These are phyloP conservation scores for Micromonas commoda DNA, from an alignment of 139 green algal genomes.

Conservation along the genomic window DNA sequence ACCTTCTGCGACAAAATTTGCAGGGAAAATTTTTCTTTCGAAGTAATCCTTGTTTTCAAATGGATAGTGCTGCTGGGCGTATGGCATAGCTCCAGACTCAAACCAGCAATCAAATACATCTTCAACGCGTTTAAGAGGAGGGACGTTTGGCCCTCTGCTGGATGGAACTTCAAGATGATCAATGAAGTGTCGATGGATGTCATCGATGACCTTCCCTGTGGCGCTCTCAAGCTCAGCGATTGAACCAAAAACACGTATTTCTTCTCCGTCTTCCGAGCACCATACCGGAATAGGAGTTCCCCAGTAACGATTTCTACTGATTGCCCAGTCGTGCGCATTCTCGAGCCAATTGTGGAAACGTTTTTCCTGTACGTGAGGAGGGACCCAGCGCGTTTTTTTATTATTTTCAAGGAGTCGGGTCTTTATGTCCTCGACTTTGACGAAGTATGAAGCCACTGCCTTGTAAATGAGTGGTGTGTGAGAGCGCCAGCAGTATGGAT, in stretches of 20 bases:
- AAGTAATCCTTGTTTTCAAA: slow-evolving; percentile 97
- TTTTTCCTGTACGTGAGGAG: slow-evolving; percentile 87
- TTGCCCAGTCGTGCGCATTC: slow-evolving; percentile 86
- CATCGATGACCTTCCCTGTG: slow-evolving; percentile 74
- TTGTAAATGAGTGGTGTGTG: slow-evolving; percentile 74
- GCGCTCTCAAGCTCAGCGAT: slow-evolving; percentile 82
- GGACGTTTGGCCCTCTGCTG: slow-evolving; percentile 21
- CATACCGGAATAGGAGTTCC: slow-evolving; percentile 68
- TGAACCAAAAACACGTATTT: slow-evolving; percentile 80
- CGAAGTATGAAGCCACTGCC: slow-evolving; percentile 94
- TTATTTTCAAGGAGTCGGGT: slow-evolving; percentile 81
- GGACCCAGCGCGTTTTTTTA: slow-evolving; percentile 89
- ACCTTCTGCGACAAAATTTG: slow-evolving; percentile 89
- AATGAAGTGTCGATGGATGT: slow-evolving; percentile 97
- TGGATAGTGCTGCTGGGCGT: slow-evolving; percentile 92
- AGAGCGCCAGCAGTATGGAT: slow-evolving; percentile 98
- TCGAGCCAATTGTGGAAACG: slow-evolving; percentile 99
- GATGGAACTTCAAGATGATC: slow-evolving; percentile 94
- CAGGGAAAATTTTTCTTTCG: slow-evolving; percentile 77
- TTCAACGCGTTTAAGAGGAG: slow-evolving; percentile 34
- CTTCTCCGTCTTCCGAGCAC: slow-evolving; percentile 58
- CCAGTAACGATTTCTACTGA: slow-evolving; percentile 85
- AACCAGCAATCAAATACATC: slow-evolving; percentile 99
- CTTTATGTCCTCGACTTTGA: slow-evolving; percentile 83
- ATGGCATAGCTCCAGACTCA: slow-evolving; percentile 94